A percentile compares a stretch with the other conserved stretches of the same genome.
These are phyloP conservation scores for Bimuria novae-zelandiae DNA, from an alignment of 2,329 filamentous ascomycete genomes.

Conservation along the genomic window DNA sequence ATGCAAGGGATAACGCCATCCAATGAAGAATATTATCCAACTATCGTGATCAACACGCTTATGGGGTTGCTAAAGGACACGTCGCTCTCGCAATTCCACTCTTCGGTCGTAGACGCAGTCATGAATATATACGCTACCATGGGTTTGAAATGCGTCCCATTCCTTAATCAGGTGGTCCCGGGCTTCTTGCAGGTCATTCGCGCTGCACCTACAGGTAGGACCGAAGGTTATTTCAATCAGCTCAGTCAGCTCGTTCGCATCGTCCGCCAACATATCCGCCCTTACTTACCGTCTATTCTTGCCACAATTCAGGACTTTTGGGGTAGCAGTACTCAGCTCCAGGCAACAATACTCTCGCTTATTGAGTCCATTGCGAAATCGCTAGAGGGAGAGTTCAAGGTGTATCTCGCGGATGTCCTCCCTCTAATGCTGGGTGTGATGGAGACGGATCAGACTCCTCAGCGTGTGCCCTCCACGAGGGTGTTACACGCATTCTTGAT, in stretches of 20 bases:
- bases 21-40: constrained; percentile 97
- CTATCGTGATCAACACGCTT: constrained; percentile 94
- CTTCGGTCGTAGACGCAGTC: constrained; percentile 92
- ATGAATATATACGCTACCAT: constrained; percentile 99
- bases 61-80: constrained; percentile 90
- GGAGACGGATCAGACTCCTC: constrained; percentile 78
- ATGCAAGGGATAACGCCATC: constrained; percentile 97
- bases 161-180: constrained; percentile 90
- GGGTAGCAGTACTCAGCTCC: constrained; percentile 77
- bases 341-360: constrained; percentile 87
- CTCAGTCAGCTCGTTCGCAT: constrained; percentile 91
- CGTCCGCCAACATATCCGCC: constrained; percentile 93
- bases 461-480: constrained; percentile 81
- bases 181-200: constrained; percentile 90
- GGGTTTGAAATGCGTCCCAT: constrained; percentile 93
- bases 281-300: constrained; percentile 85
- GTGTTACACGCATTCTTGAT: constrained; percentile 95
- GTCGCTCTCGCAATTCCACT: constrained; percentile 88
- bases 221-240: constrained; percentile 98
- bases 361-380: constrained; percentile 94
- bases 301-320: constrained; percentile 88
- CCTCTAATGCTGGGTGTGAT: constrained; percentile 94
- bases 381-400: constrained; percentile 96
- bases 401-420: constrained; percentile 85
- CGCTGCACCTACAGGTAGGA: constrained; percentile 73